Evolutionary conservation across 2,329 filamentous ascomycete species (phyloP), one percentile per base, ranked within the genome.

Genomic region (Clarireedia monteithiana): DNA sequence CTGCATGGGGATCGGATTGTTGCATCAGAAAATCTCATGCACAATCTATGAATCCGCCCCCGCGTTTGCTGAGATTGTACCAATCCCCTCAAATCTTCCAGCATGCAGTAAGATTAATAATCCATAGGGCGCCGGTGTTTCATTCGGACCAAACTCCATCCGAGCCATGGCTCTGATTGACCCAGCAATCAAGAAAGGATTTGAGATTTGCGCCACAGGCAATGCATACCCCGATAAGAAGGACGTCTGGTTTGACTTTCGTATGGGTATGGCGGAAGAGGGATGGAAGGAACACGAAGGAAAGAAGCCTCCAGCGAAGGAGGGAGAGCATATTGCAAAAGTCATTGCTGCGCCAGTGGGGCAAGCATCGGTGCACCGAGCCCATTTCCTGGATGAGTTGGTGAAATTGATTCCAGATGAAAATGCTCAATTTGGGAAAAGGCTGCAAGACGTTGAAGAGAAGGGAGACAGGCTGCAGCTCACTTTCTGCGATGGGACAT

Each of bases 401-500:
- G 64, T 67, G 1, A 68, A 71, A 27, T 55, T 73, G 5, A 62
- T 78, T n/a, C 73, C 73, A 0, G 67, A 69, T 6, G 63, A 70
- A 6, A 58, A 65, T 5, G 66, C 70, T 3, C 44, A 64, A 46
- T 70, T 73, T 52, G 63, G 66, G 1, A 73, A 74, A 59, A 64
- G 67, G 27, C 48, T 75, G 3, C 66, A 70, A 7, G 57, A 60
- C n/a, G 61, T 69, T 30, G 63, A 66, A 34, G 61, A 68, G 38
- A 54, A 56, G 2, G 63, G 60, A 12, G 62, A 61, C 34, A 67
- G 62, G 46, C 59, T 67, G 56, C 24, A 58, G 5, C 48, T 77
- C 50, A 65, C 64, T 5, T 78, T 81, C 55, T 61, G 67, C 1
- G 77, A 81, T 64, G 75, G 75, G 0, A 55, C 68, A 0, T 68